Evolutionary conservation across 1,284 basidiomycete genomes (phyloP), one percentile per base, ranked within the genome.

Genomic region (Meira nashicola): DNA sequence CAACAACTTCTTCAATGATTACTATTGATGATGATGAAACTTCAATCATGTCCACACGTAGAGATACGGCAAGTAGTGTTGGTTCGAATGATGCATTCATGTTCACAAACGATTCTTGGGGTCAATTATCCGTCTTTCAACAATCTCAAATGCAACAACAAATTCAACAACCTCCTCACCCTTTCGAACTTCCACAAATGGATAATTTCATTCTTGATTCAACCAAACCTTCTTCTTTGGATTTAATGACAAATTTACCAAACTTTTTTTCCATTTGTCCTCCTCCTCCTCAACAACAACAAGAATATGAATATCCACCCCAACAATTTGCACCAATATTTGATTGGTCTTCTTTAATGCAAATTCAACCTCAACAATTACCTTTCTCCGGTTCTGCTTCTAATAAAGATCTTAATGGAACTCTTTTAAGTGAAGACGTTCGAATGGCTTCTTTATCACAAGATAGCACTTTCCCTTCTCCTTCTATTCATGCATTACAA

Each of bases 311-410:
- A 28, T 39, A 39, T 14, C 39, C 25, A 10, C 38, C 38, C 15
- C 52, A 54, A 10, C 49, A 52, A 9, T 21, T 10, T 46, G 41
- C 10, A 10, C 46, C 46, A 14, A 48, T 14, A 7, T 48, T 48
- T 48, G 46, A 48, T 48, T 48, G 46, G 46, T 21, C 46, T 48
- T 48, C 46, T 21, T 17, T 48, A n/a, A 48, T 7, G 12, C 46
- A 48, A 7, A 5, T 23, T 43, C 15, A 25, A n/a, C n/a, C n/a
- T n/a, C n/a, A n/a, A n/a, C n/a, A n/a, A 48, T 17, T 48, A 9
- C 46, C 46, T 2, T 48, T 48, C 21, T 21, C 17, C 17, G 25
- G 25, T 4, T 19, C 46, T 19, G 46, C 46, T 25, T 48, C 46
- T 6, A 48, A 48, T 17, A 48, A 48, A 23, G 17, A n/a, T 5